phyloP scores from a whole-genome alignment of 352 stramenopile species.

The Globisporangium iwayamae region DNA sequence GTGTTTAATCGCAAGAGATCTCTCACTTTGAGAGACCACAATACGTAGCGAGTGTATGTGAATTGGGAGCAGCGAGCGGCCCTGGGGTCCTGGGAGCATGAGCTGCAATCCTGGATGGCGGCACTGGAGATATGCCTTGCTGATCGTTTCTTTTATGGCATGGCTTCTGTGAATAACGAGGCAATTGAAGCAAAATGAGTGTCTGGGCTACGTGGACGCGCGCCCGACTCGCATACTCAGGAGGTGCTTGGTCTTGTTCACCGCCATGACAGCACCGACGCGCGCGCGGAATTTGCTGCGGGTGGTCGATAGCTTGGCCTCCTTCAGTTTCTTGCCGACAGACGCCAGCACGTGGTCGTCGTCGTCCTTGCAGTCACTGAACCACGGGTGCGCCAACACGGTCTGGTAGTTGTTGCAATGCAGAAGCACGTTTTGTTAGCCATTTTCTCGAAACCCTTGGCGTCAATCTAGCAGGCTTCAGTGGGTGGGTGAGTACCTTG shows the following conservation, averaged over 20 bases:
- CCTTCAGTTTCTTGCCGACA: constrained; percentile 80
- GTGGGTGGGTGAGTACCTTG: constrained; percentile 5
- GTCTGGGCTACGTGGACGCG: constrained; percentile 22
- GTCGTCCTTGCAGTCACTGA: constrained; percentile 63
- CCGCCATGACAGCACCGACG: constrained; percentile 66
- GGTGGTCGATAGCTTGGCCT: constrained; percentile 42
- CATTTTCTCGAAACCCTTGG: background rate
- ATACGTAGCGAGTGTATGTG: constrained; percentile 1
- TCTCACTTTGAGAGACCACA: background rate
- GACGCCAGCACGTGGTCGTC: constrained; percentile 43
- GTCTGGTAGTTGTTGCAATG: constrained; percentile 18
- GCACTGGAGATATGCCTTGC: background rate
- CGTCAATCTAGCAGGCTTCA: background rate
- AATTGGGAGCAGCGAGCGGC: background rate
- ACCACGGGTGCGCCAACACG: constrained; percentile 70
- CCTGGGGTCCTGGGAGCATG: background rate
- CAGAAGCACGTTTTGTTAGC: background rate
- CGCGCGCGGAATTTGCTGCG: constrained; percentile 70
- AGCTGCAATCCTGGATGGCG: background rate
- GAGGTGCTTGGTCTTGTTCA: constrained; percentile 77
- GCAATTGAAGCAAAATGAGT: background rate
- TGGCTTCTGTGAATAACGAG: background rate
- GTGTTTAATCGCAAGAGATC: background rate
- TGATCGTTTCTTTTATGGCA: background rate
- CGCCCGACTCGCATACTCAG: constrained; percentile 31